These are phyloP conservation scores for Acanthamoeba healyi DNA, from an alignment of 208 protist genomes.

Conservation along the genomic window DNA sequence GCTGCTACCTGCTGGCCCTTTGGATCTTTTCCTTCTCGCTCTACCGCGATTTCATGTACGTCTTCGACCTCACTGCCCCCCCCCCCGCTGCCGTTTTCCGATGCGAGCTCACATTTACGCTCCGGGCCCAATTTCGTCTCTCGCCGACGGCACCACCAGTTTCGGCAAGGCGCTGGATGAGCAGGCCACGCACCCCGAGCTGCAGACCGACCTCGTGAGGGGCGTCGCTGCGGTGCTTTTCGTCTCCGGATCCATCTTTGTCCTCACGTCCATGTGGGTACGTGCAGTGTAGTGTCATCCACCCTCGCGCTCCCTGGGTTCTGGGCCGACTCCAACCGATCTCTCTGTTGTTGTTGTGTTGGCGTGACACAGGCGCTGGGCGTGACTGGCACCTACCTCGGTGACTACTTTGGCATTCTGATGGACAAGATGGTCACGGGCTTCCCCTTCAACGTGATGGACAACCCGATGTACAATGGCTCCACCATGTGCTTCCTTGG, in stretches of 20 bases:
- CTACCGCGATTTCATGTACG: slow-evolving; percentile 90
- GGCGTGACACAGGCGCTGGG: slow-evolving; percentile 84
- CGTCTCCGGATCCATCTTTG: slow-evolving; percentile 88
- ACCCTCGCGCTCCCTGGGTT: slow-evolving; percentile 41
- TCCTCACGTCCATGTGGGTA: slow-evolving; percentile 88
- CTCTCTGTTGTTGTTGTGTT: too few species aligned
- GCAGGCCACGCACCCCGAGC: slow-evolving; percentile 80
- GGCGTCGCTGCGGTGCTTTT: slow-evolving; percentile 85
- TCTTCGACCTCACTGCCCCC: not conserved
- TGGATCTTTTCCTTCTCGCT: slow-evolving; percentile 92
- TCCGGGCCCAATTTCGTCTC: too few species aligned
- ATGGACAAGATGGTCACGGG: slow-evolving; percentile 93
- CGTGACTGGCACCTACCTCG: slow-evolving; percentile 95
- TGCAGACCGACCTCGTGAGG: slow-evolving; percentile 77
- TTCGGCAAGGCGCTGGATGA: slow-evolving; percentile 87
- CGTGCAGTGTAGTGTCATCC: not conserved
- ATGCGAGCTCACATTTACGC: slow-evolving; percentile 3
- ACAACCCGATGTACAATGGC: slow-evolving; percentile 96
- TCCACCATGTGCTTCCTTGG: slow-evolving; percentile 93
- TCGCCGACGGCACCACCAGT: too few species aligned
- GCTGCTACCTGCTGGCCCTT: slow-evolving; percentile 93
- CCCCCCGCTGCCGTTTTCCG: not conserved
- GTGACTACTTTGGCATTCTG: slow-evolving; percentile 96
- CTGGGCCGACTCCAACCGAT: too few species aligned
- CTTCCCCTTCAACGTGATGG: slow-evolving; percentile 95